Evolutionary conservation across 768 basidiomycete genomes (phyloP).

Genomic region (Amanita inopinata): DNA sequence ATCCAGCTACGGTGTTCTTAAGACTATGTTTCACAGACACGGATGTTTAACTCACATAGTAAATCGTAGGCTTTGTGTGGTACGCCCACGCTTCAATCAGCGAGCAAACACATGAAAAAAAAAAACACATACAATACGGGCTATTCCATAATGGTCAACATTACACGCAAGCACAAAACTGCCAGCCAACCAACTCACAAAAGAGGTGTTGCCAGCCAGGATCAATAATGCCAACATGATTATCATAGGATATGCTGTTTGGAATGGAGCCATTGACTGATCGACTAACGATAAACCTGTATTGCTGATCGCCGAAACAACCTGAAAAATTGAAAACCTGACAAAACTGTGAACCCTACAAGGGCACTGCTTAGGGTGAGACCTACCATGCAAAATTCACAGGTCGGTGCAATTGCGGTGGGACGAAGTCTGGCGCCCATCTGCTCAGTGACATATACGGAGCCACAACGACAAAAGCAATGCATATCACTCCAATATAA

Average conservation of each 20-base stretch:
- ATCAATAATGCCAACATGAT: constrained; percentile 63
- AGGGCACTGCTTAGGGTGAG: neutral
- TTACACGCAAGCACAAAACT: neutral
- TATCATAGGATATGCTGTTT: constrained; percentile 76
- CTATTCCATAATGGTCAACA: constrained; percentile 26
- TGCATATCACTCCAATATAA: constrained; percentile 58
- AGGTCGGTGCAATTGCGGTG: constrained; percentile 45
- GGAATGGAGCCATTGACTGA: constrained; percentile 87
- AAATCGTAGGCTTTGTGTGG: constrained; percentile 57
- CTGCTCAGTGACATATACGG: constrained; percentile 61
- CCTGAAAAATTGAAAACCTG: constrained; percentile 83
- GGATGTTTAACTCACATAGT: constrained; percentile 52
- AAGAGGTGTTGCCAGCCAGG: constrained; percentile 88
- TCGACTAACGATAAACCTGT: constrained; percentile 84
- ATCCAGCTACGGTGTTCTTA: constrained; percentile 51
- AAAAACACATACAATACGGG: constrained; percentile 68
- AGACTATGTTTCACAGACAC: constrained; percentile 4
- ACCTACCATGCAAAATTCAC: constrained; percentile 59
- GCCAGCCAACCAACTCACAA: constrained; percentile 57
- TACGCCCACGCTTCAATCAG: neutral
- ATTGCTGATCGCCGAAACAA: constrained; percentile 82
- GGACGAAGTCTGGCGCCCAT: constrained; percentile 54
- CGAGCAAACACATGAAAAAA: neutral
- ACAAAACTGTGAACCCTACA: neutral
- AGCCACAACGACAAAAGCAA: constrained; percentile 64